Conservation (phyloP, 106 monocot species). For the Dendrobium catenatum region DNA sequence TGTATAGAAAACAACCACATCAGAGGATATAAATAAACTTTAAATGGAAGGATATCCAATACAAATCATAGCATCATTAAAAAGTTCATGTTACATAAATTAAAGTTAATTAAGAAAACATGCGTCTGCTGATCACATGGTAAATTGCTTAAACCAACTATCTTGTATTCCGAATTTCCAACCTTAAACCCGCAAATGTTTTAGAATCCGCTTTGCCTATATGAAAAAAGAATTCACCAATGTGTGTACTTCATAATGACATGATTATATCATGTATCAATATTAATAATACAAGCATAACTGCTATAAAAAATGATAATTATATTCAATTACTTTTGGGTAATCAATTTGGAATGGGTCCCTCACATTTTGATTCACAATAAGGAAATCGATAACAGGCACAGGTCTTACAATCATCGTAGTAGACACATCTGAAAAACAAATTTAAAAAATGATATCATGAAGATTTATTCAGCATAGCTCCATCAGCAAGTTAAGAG, state of each 20-base stretch:
- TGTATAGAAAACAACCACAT: background rate
- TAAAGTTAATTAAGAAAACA: background rate
- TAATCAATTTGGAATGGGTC: slow-evolving; percentile 62
- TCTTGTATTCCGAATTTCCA: slow-evolving; percentile 60
- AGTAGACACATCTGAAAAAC: slow-evolving; percentile 74
- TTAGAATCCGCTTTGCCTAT: slow-evolving; percentile 79
- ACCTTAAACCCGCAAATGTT: slow-evolving; percentile 68
- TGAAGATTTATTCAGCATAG: background rate
- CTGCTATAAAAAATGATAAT: no score
- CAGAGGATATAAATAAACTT: background rate
- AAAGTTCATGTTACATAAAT: background rate
- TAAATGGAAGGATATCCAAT: background rate
- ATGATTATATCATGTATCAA: background rate
- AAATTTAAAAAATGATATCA: background rate
- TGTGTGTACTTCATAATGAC: background rate
- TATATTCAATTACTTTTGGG: slow-evolving; percentile 43
- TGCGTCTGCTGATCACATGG: slow-evolving; percentile 66
- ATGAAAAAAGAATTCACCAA: background rate
- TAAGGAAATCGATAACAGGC: slow-evolving; percentile 74
- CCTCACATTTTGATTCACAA: slow-evolving; percentile 65
- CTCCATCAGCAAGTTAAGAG: background rate
- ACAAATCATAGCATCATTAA: background rate
- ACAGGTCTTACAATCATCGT: slow-evolving; percentile 95
- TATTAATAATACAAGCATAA: background rate
- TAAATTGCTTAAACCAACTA: slow-evolving; percentile 74